Base-by-base conservation (phyloP, 164 flowering plant genomes). In the Magnolia sinica region DNA sequence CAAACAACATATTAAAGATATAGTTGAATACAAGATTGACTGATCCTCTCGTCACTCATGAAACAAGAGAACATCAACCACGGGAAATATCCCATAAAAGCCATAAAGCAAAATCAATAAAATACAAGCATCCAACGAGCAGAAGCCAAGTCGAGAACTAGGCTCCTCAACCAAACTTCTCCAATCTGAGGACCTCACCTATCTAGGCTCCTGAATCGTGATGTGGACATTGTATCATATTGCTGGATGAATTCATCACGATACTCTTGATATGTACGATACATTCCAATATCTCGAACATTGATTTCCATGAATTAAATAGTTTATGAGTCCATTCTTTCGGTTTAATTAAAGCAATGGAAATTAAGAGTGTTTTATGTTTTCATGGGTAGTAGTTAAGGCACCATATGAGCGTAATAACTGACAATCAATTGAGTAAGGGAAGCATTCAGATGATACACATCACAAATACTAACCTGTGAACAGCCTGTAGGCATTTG, bases 401-500 rank as follows among this genome's bases (percentile, higher is more conserved):
- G n/a, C 45, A 20, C 72, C 27, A 70, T 3, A 31, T 11, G 16
- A 55, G 59, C 0, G 59, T 2, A 55, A 55, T 14, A 14, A 14
- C 59, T 7, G 45, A 3, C 4, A 37, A 37, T 37, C 45, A 37
- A 37, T 37, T 37, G 24, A 51, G 55, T 51, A 55, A 55, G 16
- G 16, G 59, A 9, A 55, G 59, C 59, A 55, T 9, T 14, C 59
- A 55, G 59, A 14, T 14, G 16, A 9, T 14, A 9, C 59, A 55
- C 8, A 9, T 55, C 18, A 65, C 10, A 29, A 51, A 73, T 1
- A 67, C 85, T 79, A 55, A 92, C 99, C 99, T 81, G 93, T 86
- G 82, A 90, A 96, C 80, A 96, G 74, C 72, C 83, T 91, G 76
- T 78, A 96, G 0, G 96, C 89, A 81, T 82, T 86, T 13, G 99